These are phyloP conservation scores for Parafenestella ontariensis DNA, from an alignment of 2,329 filamentous ascomycete genomes.

Conservation along the genomic window DNA sequence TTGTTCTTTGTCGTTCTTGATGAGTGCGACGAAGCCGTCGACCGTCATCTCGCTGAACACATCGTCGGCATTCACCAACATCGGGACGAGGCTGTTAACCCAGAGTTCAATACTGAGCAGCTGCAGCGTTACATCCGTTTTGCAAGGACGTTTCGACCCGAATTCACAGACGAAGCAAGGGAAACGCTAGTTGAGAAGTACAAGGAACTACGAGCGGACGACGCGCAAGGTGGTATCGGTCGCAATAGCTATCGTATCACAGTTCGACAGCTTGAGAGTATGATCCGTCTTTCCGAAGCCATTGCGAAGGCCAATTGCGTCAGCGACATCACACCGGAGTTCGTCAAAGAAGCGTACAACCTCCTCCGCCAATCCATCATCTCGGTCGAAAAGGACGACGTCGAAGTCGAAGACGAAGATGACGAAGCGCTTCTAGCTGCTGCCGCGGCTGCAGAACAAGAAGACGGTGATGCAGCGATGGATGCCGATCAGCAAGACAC, in stretches of 20 bases:
- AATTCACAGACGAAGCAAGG: slow-evolving; percentile 89
- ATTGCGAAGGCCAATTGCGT: slow-evolving; percentile 98
- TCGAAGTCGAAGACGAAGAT: slow-evolving; percentile 87
- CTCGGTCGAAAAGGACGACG: slow-evolving; percentile 95
- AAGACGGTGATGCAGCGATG: slow-evolving; percentile 51
- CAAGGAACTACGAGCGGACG: slow-evolving; percentile 91
- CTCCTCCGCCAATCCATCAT: slow-evolving; percentile 94
- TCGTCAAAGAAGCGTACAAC: slow-evolving; percentile 92
- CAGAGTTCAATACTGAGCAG: slow-evolving; percentile 95
- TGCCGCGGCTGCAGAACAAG: slow-evolving; percentile 58
- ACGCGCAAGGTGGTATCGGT: slow-evolving; percentile 91
- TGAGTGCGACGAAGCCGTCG: slow-evolving; percentile 91
- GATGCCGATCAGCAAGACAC: slow-evolving; percentile 45
- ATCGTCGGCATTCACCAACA: slow-evolving; percentile 94
- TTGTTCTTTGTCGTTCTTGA: slow-evolving; percentile 98
- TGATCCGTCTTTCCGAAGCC: slow-evolving; percentile 96
- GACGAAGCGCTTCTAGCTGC: slow-evolving; percentile 64
- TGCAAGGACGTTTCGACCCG: slow-evolving; percentile 89
- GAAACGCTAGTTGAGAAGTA: slow-evolving; percentile 87
- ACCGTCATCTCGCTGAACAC: slow-evolving; percentile 90
- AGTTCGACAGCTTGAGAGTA: slow-evolving; percentile 90
- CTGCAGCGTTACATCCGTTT: slow-evolving; percentile 97
- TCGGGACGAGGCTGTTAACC: slow-evolving; percentile 87
- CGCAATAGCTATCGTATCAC: slow-evolving; percentile 98
- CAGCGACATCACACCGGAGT: slow-evolving; percentile 81